Percentiles rank a stretch among this genome's conserved stretches.
Evolutionary conservation across 768 basidiomycete species (phyloP).

Genomic region (Gymnopilus dilepis): DNA sequence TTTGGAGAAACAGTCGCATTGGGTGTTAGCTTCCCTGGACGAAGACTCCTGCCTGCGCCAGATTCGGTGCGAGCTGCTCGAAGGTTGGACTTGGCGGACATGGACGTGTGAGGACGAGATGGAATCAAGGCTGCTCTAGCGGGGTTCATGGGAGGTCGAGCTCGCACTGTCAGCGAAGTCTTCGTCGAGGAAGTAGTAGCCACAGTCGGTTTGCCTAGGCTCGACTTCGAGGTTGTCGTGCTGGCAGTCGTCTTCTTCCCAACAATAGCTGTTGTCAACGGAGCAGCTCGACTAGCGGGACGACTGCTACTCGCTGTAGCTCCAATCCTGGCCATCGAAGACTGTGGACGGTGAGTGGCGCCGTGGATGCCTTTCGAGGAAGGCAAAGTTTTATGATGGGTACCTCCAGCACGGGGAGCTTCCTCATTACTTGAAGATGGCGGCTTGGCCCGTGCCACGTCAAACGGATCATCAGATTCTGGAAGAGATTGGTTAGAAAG

Average conservation of each 20-base stretch:
- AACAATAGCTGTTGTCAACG: background rate
- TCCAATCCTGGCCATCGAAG: conserved; percentile 10
- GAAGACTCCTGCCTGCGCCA: background rate
- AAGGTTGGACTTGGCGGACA: conserved; percentile 1
- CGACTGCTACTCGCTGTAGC: background rate
- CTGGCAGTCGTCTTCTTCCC: background rate
- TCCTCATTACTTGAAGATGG: background rate
- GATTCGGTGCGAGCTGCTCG: background rate
- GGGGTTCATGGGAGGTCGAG: background rate
- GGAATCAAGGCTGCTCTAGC: background rate
- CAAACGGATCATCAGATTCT: conserved; percentile 29
- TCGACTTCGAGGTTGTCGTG: background rate
- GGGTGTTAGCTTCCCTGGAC: background rate
- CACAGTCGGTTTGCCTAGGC: background rate
- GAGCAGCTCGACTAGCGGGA: background rate
- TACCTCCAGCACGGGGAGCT: background rate
- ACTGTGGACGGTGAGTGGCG: conserved; percentile 5
- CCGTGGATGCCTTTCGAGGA: background rate
- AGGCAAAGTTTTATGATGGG: background rate
- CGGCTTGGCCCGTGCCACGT: conserved; percentile 16
- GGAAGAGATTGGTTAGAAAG: background rate
- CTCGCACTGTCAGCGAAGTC: background rate
- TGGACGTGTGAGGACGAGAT: conserved; percentile 20
- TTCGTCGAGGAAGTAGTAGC: background rate
- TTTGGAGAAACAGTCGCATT: background rate